These are phyloP conservation scores for Aspergillus avenaceus DNA, from an alignment of 495 filamentous ascomycete genomes.

Conservation along the genomic window DNA sequence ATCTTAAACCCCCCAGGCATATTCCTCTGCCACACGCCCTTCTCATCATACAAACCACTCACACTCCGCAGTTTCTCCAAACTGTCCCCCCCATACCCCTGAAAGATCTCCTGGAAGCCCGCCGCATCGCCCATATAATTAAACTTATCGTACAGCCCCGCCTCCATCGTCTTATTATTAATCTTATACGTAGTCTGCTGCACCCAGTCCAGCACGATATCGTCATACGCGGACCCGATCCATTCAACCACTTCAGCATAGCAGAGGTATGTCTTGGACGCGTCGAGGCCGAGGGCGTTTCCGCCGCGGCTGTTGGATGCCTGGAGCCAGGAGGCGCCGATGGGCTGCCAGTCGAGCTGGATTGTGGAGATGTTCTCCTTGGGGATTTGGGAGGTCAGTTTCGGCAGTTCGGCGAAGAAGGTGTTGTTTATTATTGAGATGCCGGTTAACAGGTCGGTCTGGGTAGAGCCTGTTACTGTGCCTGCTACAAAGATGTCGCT, in stretches of 20 bases:
- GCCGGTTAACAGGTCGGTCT: constrained; percentile 22
- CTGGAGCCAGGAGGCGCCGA: constrained; percentile 37
- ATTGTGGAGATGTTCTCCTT: constrained; percentile 30
- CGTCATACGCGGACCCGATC: constrained; percentile 29
- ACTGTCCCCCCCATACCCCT: constrained; percentile 29
- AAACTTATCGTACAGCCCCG: constrained; percentile 27
- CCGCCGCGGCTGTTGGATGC: constrained; percentile 27
- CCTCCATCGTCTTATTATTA: constrained; percentile 30
- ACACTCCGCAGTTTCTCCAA: constrained; percentile 19
- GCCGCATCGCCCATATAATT: constrained; percentile 33
- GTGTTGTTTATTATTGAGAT: constrained; percentile 36
- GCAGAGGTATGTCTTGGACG: constrained; percentile 30
- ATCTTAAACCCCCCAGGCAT: constrained; percentile 35
- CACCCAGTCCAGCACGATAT: constrained; percentile 27
- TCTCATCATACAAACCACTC: constrained; percentile 27
- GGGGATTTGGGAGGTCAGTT: constrained; percentile 26
- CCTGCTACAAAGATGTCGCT: constrained; percentile 36
- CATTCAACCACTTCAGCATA: constrained; percentile 38
- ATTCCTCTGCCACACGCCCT: no score
- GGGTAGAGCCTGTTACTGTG: constrained; percentile 29
- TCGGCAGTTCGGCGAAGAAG: constrained; percentile 30
- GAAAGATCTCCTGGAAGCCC: constrained; percentile 32
- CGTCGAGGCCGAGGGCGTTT: constrained; percentile 41
- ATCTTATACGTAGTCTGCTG: constrained; percentile 31
- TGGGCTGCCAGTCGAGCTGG: constrained; percentile 43